A percentile compares a stretch with the other conserved stretches of the same genome.
Evolutionary conservation across 306 rosid genomes (phyloP).

Genomic region (Gastrolobium bilobum): DNA sequence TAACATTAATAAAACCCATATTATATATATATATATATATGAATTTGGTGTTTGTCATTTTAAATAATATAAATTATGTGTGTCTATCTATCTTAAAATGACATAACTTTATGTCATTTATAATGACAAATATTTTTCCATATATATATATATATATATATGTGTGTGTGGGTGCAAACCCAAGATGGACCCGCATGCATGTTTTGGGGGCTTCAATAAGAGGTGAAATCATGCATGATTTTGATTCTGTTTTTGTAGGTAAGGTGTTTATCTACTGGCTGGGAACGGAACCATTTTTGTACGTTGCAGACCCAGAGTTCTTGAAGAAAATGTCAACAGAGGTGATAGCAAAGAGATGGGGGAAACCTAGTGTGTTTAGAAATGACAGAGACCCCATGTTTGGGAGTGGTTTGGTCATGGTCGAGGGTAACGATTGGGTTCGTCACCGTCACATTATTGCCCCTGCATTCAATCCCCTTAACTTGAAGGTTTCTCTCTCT

Average conservation of each 20-base stretch:
- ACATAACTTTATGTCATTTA: background rate
- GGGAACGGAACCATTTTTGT: constrained; percentile 87
- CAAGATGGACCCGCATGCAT: too few relatives aligned
- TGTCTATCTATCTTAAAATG: too few relatives aligned
- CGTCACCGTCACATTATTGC: constrained; percentile 77
- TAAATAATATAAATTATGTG: too few relatives aligned
- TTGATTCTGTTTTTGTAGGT: constrained; percentile 55
- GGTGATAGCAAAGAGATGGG: constrained; percentile 79
- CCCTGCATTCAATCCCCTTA: constrained; percentile 72
- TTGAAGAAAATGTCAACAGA: constrained; percentile 69
- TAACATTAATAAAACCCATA: too few relatives aligned
- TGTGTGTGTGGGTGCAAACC: too few relatives aligned
- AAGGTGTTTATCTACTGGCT: constrained; percentile 80
- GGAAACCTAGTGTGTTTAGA: constrained; percentile 77
- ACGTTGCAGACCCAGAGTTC: constrained; percentile 76
- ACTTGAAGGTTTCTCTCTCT: constrained; percentile 65
- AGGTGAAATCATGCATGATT: background rate
- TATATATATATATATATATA: too few relatives aligned
- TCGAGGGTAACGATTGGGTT: constrained; percentile 80
- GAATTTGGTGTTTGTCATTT: too few relatives aligned
- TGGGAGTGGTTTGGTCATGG: constrained; percentile 79
- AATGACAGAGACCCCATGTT: constrained; percentile 81
- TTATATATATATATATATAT: too few relatives aligned
- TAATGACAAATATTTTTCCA: too few relatives aligned
- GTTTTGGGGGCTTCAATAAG: too few relatives aligned